phyloP scores from a whole-genome alignment of 192 early-diverging fungal genomes.

The Gamsiella multidivaricata region DNA sequence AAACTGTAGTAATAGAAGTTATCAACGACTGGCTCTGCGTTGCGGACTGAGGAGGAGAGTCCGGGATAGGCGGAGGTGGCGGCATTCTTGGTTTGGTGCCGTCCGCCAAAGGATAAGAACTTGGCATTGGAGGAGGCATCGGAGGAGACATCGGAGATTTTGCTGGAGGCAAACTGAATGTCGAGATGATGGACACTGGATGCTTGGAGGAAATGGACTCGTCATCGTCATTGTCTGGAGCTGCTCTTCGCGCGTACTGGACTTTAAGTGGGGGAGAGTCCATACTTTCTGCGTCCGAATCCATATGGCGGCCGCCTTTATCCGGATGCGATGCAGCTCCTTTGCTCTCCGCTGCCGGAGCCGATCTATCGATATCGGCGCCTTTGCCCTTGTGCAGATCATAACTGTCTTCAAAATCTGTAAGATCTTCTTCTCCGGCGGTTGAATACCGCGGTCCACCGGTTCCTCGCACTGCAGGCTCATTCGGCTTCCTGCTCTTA shows the following conservation, averaged over 20 bases:
- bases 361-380: neutral
- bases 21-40: slow-evolving; percentile 16
- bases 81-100: neutral
- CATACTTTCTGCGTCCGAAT: slow-evolving; percentile 26
- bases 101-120: neutral
- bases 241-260: slow-evolving; percentile 28
- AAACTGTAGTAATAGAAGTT: slow-evolving; percentile 40
- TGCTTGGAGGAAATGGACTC: slow-evolving; percentile 30
- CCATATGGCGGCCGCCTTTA: neutral
- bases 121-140: slow-evolving; percentile 15
- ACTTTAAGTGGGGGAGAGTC: slow-evolving; percentile 50
- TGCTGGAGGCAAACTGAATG: slow-evolving; percentile 38
- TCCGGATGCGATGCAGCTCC: neutral
- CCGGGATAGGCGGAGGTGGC: slow-evolving; percentile 27
- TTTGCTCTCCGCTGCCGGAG: neutral
- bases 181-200: slow-evolving; percentile 43
- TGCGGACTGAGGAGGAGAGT: slow-evolving; percentile 19
- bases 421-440: slow-evolving; percentile 13
- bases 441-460: slow-evolving; percentile 13
- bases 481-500: neutral
- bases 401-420: slow-evolving; percentile 11
- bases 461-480: neutral
- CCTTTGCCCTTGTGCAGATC: neutral
- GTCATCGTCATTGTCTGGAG: slow-evolving; percentile 12
- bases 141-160: slow-evolving; percentile 25